Evolutionary conservation across 192 early-diverging fungal species (phyloP).

Genomic region (Gonapodya sp.): DNA sequence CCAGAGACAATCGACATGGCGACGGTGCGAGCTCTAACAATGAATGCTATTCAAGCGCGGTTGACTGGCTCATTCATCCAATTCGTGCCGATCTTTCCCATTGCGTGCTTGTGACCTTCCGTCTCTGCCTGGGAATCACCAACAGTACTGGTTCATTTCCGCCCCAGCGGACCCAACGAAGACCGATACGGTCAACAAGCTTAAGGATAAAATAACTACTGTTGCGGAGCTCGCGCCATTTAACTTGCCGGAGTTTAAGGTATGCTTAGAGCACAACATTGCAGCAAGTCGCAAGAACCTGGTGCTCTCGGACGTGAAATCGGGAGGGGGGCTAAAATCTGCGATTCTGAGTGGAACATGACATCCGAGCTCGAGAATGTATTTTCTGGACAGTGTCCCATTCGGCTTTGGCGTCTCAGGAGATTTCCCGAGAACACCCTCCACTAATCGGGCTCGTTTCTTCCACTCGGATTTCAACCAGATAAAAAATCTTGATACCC

Average conservation of each 20-base stretch:
- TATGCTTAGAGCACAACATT: slow-evolving; percentile 18
- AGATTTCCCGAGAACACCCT: no score
- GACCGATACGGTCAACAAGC: slow-evolving; percentile 36
- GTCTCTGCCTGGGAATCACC: background rate
- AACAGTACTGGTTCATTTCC: slow-evolving; percentile 51
- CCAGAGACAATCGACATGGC: slow-evolving; percentile 30
- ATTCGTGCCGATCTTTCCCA: background rate
- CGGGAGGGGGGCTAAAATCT: no score
- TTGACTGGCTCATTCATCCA: slow-evolving; percentile 15
- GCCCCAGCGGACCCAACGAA: slow-evolving; percentile 82
- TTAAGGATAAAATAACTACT: slow-evolving; percentile 61
- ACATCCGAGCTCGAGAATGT: slow-evolving; percentile 1
- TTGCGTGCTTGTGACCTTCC: background rate
- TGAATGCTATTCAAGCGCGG: slow-evolving; percentile 39
- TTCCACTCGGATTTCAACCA: slow-evolving; percentile 16
- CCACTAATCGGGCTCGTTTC: background rate
- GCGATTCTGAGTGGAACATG: no score
- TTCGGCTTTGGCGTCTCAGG: no score
- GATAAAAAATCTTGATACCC: slow-evolving; percentile 91
- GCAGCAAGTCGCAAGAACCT: slow-evolving; percentile 11
- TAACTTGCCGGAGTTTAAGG: slow-evolving; percentile 85
- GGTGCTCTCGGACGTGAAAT: no score
- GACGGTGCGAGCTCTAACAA: slow-evolving; percentile 42
- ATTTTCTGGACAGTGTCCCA: slow-evolving; percentile 5
- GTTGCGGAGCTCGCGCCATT: slow-evolving; percentile 76